These are phyloP conservation scores for Aspergillus fumigatus DNA, from an alignment of 2,329 filamentous ascomycete genomes.

Conservation along the genomic window DNA sequence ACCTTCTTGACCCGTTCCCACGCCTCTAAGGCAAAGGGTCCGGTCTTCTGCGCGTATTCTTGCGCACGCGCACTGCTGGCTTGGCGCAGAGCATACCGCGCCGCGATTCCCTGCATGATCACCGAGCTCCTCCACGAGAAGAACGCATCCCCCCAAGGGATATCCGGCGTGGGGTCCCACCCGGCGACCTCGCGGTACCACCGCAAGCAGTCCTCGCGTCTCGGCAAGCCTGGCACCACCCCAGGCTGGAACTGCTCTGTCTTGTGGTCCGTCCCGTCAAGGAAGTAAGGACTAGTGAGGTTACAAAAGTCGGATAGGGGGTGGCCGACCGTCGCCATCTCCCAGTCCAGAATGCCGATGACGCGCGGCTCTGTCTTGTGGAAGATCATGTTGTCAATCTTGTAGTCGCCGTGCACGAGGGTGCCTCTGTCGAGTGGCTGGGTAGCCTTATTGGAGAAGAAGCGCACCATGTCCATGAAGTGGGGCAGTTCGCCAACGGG, in stretches of 20 bases:
- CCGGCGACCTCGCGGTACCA: constrained; percentile 68
- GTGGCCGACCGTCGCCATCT: constrained; percentile 97
- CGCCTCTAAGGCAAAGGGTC: constrained; percentile 69
- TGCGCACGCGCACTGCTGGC: constrained; percentile 81
- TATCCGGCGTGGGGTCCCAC: constrained; percentile 60
- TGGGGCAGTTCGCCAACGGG: constrained; percentile 79
- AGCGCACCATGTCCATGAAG: constrained; percentile 72
- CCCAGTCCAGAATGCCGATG: constrained; percentile 94
- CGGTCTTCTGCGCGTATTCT: constrained; percentile 65
- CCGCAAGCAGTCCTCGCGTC: constrained; percentile 52
- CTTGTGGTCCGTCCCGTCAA: constrained; percentile 32
- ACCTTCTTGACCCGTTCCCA: constrained; percentile 65
- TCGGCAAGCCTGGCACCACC: constrained; percentile 62
- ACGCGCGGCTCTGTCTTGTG: constrained; percentile 83
- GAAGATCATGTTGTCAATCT: constrained; percentile 87
- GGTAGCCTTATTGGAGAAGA: constrained; percentile 64
- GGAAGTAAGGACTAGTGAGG: constrained; percentile 48
- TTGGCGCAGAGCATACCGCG: constrained; percentile 76
- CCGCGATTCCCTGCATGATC: constrained; percentile 86
- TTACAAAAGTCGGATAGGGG: constrained; percentile 89
- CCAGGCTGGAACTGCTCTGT: constrained; percentile 56
- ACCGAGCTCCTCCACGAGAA: constrained; percentile 55
- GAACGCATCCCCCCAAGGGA: constrained; percentile 63
- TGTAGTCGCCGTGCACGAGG: constrained; percentile 93
- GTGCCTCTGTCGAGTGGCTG: constrained; percentile 75